Conservation (phyloP, 345 rosid genomes). For the Conringia planisiliqua region DNA sequence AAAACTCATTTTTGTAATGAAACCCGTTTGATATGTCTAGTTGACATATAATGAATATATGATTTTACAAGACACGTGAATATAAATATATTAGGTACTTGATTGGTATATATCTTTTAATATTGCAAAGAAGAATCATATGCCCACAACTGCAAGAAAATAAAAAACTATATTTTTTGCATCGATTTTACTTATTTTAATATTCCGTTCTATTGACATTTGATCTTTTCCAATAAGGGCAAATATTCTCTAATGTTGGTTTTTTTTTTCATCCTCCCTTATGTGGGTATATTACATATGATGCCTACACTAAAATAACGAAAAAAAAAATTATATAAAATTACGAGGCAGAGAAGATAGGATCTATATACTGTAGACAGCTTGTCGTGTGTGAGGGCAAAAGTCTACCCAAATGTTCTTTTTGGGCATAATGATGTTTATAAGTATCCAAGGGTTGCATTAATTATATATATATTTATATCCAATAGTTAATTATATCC, state of each 20-base stretch:
- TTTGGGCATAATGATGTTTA: conserved; percentile 26
- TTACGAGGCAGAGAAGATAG: background rate
- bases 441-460: conserved; percentile 28
- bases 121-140: conserved; percentile 24
- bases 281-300: background rate
- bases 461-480: background rate
- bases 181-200: background rate
- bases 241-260: conserved; percentile 8
- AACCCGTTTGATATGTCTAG: background rate
- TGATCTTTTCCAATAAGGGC: background rate
- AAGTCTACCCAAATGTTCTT: conserved; percentile 11
- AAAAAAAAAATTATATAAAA: background rate
- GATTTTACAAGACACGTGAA: background rate
- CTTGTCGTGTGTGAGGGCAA: conserved; percentile 15
- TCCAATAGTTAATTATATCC: background rate
- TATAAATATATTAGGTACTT: background rate
- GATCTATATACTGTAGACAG: conserved; percentile 18
- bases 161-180: background rate
- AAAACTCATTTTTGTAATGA: background rate
- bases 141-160: conserved; percentile 13
- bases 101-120: background rate
- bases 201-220: conserved; percentile 20
- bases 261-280: background rate
- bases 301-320: background rate
- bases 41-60: background rate